Conservation (phyloP, 257 asterid species). For the Oldenlandia corymbosa region DNA sequence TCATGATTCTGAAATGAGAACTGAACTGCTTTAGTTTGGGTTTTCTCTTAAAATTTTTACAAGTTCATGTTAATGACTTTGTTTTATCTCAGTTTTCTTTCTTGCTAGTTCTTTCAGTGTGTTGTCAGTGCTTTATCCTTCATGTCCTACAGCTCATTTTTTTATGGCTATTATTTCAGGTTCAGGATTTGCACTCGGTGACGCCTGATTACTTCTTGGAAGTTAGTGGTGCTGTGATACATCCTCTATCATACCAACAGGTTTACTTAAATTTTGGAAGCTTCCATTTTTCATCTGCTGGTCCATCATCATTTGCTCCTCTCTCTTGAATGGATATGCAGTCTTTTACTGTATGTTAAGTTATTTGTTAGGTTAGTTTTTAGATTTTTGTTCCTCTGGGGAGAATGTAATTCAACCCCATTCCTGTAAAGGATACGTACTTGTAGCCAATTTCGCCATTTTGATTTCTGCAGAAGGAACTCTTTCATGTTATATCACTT, state of each 20-base stretch:
- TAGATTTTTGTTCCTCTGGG: too few species aligned
- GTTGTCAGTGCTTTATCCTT: conserved; percentile 8
- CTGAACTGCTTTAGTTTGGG: not conserved
- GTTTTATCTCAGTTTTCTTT: not conserved
- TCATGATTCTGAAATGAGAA: not conserved
- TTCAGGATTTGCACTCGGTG: conserved; percentile 87
- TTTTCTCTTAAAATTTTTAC: not conserved
- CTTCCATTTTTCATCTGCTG: not conserved
- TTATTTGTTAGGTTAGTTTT: not conserved
- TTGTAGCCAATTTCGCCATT: not conserved
- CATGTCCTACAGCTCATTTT: conserved; percentile 4
- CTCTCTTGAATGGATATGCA: not conserved
- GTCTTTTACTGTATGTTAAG: not conserved
- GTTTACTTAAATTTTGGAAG: conserved; percentile 30
- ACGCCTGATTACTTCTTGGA: conserved; percentile 92
- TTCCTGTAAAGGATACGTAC: not conserved
- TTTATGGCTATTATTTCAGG: conserved; percentile 48
- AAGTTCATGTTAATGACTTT: not conserved
- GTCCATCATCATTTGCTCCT: not conserved
- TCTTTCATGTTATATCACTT: not conserved
- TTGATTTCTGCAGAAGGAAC: too few species aligned
- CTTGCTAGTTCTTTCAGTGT: not conserved
- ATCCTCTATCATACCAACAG: conserved; percentile 99
- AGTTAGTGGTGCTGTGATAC: conserved; percentile 97
- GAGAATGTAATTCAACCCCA: too few species aligned